Conservation (phyloP, 2,329 filamentous ascomycete species). For the Sporothrix sp. region DNA sequence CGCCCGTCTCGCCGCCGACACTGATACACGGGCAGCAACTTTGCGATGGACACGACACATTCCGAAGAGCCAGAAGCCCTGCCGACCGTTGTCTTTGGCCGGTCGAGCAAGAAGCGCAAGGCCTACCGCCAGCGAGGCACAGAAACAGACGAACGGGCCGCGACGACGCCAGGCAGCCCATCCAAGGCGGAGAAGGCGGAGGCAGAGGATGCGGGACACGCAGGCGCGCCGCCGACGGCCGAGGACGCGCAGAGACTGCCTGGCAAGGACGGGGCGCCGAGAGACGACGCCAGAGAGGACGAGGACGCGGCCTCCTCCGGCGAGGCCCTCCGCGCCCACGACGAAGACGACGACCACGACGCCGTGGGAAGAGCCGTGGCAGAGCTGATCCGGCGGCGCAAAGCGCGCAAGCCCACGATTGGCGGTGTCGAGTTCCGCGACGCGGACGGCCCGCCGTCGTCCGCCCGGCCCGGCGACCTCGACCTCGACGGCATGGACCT, state of each 20-base stretch:
- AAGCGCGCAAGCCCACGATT: constrained; percentile 38
- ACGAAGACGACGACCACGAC: constrained; percentile 11
- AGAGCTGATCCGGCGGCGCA: constrained; percentile 43
- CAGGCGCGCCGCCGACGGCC: not conserved
- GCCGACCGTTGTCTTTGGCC: constrained; percentile 39
- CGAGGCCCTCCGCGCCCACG: too few species aligned
- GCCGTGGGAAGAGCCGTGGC: constrained; percentile 26
- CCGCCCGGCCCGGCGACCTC: not conserved
- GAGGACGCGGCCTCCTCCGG: not conserved
- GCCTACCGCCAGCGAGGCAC: constrained; percentile 41
- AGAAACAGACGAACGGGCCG: not conserved
- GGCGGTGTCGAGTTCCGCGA: constrained; percentile 48
- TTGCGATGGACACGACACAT: constrained; percentile 4
- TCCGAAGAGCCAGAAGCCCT: constrained; percentile 16
- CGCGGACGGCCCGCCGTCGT: constrained; percentile 16
- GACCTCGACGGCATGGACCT: constrained; percentile 8
- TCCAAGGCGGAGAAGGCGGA: not conserved
- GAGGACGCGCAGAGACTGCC: not conserved
- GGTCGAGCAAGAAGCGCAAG: constrained; percentile 50
- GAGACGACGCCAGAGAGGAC: constrained; percentile 2
- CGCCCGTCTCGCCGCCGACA: not conserved
- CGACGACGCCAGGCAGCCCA: not conserved
- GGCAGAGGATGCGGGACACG: not conserved
- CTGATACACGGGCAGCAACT: not conserved
- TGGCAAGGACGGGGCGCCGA: too few species aligned